Evolutionary conservation across 352 stramenopile species (phyloP).

Genomic region (Peronosclerospora sorghi): DNA sequence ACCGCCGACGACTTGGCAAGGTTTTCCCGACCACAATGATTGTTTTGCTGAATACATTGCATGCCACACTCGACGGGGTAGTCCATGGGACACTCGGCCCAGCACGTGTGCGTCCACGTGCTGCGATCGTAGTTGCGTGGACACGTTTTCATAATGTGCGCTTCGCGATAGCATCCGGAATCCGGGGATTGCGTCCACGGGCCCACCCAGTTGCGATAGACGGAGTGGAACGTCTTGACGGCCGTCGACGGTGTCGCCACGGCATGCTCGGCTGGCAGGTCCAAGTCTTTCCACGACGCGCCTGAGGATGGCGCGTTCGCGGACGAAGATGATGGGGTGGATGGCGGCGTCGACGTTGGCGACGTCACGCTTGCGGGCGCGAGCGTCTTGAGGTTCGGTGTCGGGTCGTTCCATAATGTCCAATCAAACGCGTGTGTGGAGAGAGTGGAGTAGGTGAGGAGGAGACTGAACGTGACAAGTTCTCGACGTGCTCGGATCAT

Average conservation of each 20-base stretch:
- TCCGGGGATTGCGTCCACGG: conserved; percentile 7
- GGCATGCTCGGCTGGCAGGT: not conserved
- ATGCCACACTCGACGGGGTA: conserved; percentile 50
- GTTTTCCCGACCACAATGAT: conserved; percentile 33
- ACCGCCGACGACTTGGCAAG: conserved; percentile 21
- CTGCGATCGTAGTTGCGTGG: conserved; percentile 25
- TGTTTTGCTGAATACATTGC: conserved; percentile 51
- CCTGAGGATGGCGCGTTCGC: not conserved
- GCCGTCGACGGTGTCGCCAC: conserved; percentile 13
- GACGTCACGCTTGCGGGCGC: conserved; percentile 12
- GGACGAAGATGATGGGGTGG: not conserved
- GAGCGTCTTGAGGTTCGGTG: conserved; percentile 3
- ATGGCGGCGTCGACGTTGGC: not conserved
- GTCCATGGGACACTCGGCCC: conserved; percentile 38
- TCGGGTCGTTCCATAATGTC: conserved; percentile 21
- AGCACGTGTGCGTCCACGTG: conserved; percentile 33
- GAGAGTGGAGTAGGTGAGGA: no score
- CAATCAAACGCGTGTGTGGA: conserved; percentile 19
- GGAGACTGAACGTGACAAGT: no score
- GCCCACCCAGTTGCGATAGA: conserved; percentile 27
- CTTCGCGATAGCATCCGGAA: conserved; percentile 10
- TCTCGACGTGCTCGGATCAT: no score
- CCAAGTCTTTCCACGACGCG: conserved; percentile 3
- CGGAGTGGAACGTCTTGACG: conserved; percentile 4
- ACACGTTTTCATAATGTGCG: conserved; percentile 22